Percentiles rank a stretch among this genome's conserved stretches.
Evolutionary conservation across 192 early-diverging fungal genomes (phyloP).

Genomic region (Thamnidium elegans): DNA sequence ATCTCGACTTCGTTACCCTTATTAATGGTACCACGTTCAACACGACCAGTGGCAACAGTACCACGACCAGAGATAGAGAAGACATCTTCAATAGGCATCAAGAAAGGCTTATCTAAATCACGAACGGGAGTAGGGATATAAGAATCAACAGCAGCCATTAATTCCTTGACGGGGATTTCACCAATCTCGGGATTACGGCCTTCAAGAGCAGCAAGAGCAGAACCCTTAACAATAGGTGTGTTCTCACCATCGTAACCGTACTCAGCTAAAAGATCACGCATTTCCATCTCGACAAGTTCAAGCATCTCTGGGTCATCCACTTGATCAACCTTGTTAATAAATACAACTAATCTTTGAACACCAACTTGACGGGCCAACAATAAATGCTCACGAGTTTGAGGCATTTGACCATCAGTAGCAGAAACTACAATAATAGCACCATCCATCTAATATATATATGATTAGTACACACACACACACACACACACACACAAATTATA

Average conservation of each 20-base stretch:
- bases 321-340: constrained; percentile 98
- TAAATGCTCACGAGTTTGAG: constrained; percentile 98
- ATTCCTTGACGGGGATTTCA: constrained; percentile 80
- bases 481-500: not conserved
- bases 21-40: constrained; percentile 87
- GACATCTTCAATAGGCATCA: constrained; percentile 98
- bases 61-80: constrained; percentile 98
- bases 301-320: constrained; percentile 96
- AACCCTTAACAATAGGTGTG: constrained; percentile 88
- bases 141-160: constrained; percentile 91
- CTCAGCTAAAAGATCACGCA: constrained; percentile 89
- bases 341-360: constrained; percentile 88
- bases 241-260: constrained; percentile 94
- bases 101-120: constrained; percentile 97
- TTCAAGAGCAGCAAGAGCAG: constrained; percentile 94
- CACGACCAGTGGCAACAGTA: constrained; percentile 93
- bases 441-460: constrained; percentile 66
- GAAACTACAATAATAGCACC: constrained; percentile 98
- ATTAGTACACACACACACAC: not conserved
- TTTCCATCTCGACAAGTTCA: constrained; percentile 98
- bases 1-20: constrained; percentile 97
- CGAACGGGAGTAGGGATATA: constrained; percentile 89
- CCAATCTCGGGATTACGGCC: constrained; percentile 88
- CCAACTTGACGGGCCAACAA: constrained; percentile 96
- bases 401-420: constrained; percentile 98